Conservation (phyloP, 495 filamentous ascomycete species). For the Clavariopsis aquatica region DNA sequence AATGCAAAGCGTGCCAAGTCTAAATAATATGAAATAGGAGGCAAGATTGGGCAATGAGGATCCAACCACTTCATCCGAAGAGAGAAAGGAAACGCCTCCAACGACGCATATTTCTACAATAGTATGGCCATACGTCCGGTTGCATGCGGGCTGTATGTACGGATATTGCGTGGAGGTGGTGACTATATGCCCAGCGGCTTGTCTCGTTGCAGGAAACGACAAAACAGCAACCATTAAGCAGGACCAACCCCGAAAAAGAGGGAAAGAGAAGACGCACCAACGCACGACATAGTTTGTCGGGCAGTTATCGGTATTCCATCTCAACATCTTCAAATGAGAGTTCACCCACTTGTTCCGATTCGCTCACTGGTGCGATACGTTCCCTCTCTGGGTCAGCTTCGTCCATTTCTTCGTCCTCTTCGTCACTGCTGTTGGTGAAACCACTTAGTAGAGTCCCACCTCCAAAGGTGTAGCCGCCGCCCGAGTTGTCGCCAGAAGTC, state of each 20-base stretch:
- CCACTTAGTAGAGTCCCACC: conserved; percentile 66
- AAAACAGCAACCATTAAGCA: neutral
- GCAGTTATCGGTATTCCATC: conserved; percentile 52
- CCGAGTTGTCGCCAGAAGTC: conserved; percentile 62
- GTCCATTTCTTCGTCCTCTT: conserved; percentile 94
- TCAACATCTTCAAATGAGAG: conserved; percentile 58
- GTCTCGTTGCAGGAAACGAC: neutral
- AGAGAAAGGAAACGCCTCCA: conserved; percentile 2
- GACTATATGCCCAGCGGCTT: conserved; percentile 3
- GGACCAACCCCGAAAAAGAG: neutral
- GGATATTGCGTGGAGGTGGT: neutral
- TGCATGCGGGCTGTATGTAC: conserved; percentile 6
- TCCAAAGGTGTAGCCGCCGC: conserved; percentile 65
- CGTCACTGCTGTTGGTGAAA: conserved; percentile 94
- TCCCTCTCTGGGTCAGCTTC: conserved; percentile 65
- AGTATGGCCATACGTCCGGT: conserved; percentile 3
- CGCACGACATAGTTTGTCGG: conserved; percentile 10
- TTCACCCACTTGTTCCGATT: conserved; percentile 68
- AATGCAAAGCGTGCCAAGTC: neutral
- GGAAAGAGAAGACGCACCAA: conserved; percentile 36
- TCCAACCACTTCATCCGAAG: neutral
- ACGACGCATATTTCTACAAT: conserved; percentile 1
- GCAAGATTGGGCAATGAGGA: neutral
- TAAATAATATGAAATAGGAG: neutral
- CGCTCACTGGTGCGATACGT: conserved; percentile 40